phyloP scores from a whole-genome alignment of 768 basidiomycete genomes.

The Leccinum arenicola region DNA sequence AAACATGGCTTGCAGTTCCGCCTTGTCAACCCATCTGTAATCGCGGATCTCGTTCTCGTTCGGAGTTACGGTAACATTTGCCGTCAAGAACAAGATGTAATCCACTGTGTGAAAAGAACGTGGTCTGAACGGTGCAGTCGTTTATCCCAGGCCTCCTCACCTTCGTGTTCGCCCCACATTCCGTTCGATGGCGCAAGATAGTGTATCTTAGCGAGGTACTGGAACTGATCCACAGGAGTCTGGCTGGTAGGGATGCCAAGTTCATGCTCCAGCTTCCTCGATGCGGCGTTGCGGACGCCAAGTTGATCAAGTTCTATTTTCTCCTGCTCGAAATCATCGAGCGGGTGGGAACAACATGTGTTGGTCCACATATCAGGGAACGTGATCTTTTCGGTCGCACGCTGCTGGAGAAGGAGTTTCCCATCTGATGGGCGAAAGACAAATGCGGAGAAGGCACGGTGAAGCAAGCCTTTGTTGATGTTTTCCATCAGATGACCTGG shows the following conservation, averaged over 20 bases:
- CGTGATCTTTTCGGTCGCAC: conserved; percentile 98
- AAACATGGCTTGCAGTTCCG: conserved; percentile 90
- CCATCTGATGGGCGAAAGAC: conserved; percentile 94
- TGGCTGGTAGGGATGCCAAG: conserved; percentile 83
- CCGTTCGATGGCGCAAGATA: conserved; percentile 93
- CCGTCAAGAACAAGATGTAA: conserved; percentile 94
- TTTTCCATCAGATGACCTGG: conserved; percentile 95
- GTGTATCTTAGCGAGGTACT: conserved; percentile 94
- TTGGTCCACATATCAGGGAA: conserved; percentile 99
- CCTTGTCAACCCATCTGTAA: conserved; percentile 86
- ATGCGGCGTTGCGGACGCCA: conserved; percentile 88
- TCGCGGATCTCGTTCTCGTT: conserved; percentile 92
- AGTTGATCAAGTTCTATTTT: conserved; percentile 72
- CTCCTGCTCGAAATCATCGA: conserved; percentile 87
- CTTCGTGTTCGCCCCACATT: conserved; percentile 98
- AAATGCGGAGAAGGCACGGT: conserved; percentile 97
- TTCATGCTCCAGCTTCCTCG: conserved; percentile 94
- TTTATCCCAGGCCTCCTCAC: conserved; percentile 40
- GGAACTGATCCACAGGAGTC: conserved; percentile 81
- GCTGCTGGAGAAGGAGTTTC: conserved; percentile 88
- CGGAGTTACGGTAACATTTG: conserved; percentile 76
- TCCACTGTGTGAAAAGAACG: conserved; percentile 62
- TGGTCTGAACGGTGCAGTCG: conserved; percentile 5
- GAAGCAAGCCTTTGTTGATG: conserved; percentile 89
- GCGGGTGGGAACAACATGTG: conserved; percentile 96